These are phyloP conservation scores for Alternaria gaisen DNA, from an alignment of 2,329 filamentous ascomycete species.

Conservation along the genomic window DNA sequence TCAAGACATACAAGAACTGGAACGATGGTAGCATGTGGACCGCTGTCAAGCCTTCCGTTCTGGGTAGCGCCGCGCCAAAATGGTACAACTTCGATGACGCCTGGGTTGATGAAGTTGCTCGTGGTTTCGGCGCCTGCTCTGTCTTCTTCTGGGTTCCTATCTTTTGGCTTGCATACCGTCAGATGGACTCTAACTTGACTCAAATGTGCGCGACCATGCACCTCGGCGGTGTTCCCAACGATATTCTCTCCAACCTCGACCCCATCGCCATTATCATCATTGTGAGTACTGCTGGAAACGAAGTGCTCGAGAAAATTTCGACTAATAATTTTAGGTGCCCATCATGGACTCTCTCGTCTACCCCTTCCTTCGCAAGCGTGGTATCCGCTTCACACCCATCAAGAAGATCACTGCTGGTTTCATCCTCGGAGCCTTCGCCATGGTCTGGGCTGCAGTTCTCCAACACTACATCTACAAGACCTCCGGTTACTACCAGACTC, in stretches of 20 bases:
- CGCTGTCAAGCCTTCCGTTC: constrained; percentile 69
- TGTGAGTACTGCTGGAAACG: constrained; percentile 56
- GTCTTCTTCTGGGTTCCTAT: constrained; percentile 67
- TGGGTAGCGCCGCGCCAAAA: constrained; percentile 63
- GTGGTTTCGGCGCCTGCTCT: constrained; percentile 60
- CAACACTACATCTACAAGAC: constrained; percentile 68
- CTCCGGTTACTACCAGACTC: constrained; percentile 57
- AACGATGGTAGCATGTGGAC: constrained; percentile 69
- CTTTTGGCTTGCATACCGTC: constrained; percentile 74
- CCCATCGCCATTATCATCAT: constrained; percentile 78
- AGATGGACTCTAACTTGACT: constrained; percentile 71
- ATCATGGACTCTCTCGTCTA: constrained; percentile 71
- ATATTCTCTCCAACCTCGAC: constrained; percentile 78
- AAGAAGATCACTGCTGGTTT: constrained; percentile 79
- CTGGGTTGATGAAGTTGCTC: constrained; percentile 81
- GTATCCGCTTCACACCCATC: constrained; percentile 75
- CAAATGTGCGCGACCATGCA: constrained; percentile 74
- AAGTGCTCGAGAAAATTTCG: constrained; percentile 72
- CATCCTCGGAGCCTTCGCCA: constrained; percentile 68
- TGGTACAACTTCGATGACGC: constrained; percentile 85
- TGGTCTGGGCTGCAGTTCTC: constrained; percentile 65
- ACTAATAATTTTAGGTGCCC: constrained; percentile 31
- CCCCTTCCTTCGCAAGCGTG: constrained; percentile 69
- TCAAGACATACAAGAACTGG: constrained; percentile 64
- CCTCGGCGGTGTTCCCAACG: constrained; percentile 77